Evolutionary conservation across 805 yeast genomes (phyloP).

Genomic region (Lachancea meyersii): DNA sequence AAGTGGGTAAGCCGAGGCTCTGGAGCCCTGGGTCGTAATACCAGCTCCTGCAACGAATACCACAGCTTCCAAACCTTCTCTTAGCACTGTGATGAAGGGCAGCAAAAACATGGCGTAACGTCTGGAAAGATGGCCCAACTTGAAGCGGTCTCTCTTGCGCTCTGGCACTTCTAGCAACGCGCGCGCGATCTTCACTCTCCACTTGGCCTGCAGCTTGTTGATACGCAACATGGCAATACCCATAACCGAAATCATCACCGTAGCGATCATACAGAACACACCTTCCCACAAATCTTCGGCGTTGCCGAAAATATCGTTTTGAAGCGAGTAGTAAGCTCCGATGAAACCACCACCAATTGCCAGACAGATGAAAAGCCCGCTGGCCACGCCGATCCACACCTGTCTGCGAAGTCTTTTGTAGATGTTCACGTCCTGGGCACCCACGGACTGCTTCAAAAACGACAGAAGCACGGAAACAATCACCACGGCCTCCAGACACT

Average conservation of each 20-base stretch:
- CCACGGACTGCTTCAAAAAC: conserved; percentile 85
- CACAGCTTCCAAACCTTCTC: conserved; percentile 97
- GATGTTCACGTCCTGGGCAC: conserved; percentile 41
- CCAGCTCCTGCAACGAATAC: conserved; percentile 97
- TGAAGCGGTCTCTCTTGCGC: conserved; percentile 45
- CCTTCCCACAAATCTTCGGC: conserved; percentile 98
- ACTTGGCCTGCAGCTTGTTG: conserved; percentile 93
- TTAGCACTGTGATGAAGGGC: conserved; percentile 83
- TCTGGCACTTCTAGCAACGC: conserved; percentile 62
- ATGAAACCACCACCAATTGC: conserved; percentile 88
- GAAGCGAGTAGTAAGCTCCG: conserved; percentile 81
- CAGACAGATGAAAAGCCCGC: conserved; percentile 75
- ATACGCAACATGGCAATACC: conserved; percentile 95
- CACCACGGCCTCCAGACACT: conserved; percentile 85
- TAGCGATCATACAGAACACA: conserved; percentile 83
- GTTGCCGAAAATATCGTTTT: conserved; percentile 74
- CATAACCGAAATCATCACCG: conserved; percentile 84
- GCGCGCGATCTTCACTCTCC: conserved; percentile 91
- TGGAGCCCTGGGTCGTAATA: conserved; percentile 44
- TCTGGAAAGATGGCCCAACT: conserved; percentile 48
- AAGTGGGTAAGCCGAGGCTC: conserved; percentile 78
- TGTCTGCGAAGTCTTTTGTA: conserved; percentile 64
- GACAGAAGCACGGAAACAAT: conserved; percentile 88
- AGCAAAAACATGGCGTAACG: conserved; percentile 84
- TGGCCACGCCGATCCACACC: conserved; percentile 76